Evolutionary conservation across 2,329 filamentous ascomycete genomes (phyloP).

Genomic region (Fusarium multiceps): DNA sequence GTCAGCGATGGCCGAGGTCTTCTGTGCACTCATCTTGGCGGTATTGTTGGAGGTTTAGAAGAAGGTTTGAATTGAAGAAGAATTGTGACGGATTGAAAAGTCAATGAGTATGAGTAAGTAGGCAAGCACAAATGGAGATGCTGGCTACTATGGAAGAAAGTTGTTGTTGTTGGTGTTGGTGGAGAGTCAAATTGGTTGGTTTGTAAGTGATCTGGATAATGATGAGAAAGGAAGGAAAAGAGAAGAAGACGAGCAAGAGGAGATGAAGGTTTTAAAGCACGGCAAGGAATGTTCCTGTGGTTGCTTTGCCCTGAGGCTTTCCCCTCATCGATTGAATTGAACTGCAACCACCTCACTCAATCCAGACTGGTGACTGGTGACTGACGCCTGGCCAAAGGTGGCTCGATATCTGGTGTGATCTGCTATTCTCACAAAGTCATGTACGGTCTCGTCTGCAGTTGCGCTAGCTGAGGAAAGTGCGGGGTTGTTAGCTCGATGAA

Average conservation of each 20-base stretch:
- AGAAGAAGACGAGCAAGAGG: slow-evolving; percentile 37
- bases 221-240: slow-evolving; percentile 42
- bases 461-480: slow-evolving; percentile 34
- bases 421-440: slow-evolving; percentile 32
- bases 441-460: slow-evolving; percentile 21
- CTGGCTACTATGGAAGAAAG: slow-evolving; percentile 22
- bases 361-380: slow-evolving; percentile 13
- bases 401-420: slow-evolving; percentile 35
- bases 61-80: slow-evolving; percentile 38
- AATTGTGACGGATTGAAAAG: slow-evolving; percentile 32
- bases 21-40: slow-evolving; percentile 66
- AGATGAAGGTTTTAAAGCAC: slow-evolving; percentile 43
- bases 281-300: slow-evolving; percentile 30
- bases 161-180: slow-evolving; percentile 16
- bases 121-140: slow-evolving; percentile 28
- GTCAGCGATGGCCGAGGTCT: slow-evolving; percentile 68
- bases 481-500: slow-evolving; percentile 29
- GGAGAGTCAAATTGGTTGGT: slow-evolving; percentile 36
- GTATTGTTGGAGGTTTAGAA: slow-evolving; percentile 43
- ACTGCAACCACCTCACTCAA: slow-evolving; percentile 35
- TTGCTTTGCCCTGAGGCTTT: slow-evolving; percentile 30
- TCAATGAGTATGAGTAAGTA: slow-evolving; percentile 20
- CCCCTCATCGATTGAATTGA: slow-evolving; percentile 39
- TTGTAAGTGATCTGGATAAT: slow-evolving; percentile 37
- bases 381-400: slow-evolving; percentile 28